phyloP scores from a whole-genome alignment of 345 rosid genomes.

The Clausena lansium region DNA sequence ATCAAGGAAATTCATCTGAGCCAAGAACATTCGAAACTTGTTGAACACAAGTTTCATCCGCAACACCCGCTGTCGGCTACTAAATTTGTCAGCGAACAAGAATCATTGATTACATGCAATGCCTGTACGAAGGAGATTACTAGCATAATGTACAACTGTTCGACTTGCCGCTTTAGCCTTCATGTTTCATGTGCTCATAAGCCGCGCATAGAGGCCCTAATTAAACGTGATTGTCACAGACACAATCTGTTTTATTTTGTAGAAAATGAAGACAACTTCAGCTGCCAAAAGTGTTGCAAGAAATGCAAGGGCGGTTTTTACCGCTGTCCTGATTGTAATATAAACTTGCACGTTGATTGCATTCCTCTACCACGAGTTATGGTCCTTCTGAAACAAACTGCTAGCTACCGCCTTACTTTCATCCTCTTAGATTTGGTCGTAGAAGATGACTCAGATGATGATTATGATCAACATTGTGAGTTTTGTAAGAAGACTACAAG shows the following conservation, averaged over 20 bases:
- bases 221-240: not conserved
- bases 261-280: too few relatives aligned
- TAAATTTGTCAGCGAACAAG: not conserved
- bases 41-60: not conserved
- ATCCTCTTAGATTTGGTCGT: not conserved
- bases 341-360: not conserved
- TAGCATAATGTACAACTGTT: not conserved
- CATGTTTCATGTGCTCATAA: not conserved
- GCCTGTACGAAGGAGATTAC: not conserved
- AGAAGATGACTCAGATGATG: not conserved
- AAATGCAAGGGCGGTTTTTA: not conserved
- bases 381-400: not conserved
- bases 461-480: not conserved
- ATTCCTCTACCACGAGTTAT: not conserved
- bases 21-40: too few relatives aligned
- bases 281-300: not conserved
- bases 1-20: too few relatives aligned
- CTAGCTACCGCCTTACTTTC: not conserved
- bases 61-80: not conserved
- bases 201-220: not conserved
- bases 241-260: not conserved
- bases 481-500: not conserved
- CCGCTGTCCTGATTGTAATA: not conserved
- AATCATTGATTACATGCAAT: not conserved
- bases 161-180: not conserved